Evolutionary conservation across 1,139 yeast species (phyloP).

Genomic region (Yamadazyma buinensis): DNA sequence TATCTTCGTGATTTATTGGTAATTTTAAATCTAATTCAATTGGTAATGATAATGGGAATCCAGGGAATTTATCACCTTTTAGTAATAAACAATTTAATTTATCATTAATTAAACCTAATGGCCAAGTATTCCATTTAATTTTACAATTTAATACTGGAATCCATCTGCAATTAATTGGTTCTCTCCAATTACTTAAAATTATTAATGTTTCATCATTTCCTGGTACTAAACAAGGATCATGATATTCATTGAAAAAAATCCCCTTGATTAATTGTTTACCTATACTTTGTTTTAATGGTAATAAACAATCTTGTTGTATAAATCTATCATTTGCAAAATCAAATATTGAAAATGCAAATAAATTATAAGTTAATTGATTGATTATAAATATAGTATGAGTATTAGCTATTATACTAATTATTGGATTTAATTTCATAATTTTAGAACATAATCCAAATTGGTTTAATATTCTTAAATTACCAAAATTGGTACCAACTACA

Average conservation of each 20-base stretch:
- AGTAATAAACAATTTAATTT: slow-evolving; percentile 70
- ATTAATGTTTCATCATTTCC: slow-evolving; percentile 65
- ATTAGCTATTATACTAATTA: slow-evolving; percentile 36
- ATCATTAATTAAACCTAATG: slow-evolving; percentile 71
- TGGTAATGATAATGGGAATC: slow-evolving; percentile 80
- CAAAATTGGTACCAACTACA: slow-evolving; percentile 40
- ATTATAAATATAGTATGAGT: slow-evolving; percentile 30
- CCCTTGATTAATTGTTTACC: slow-evolving; percentile 49
- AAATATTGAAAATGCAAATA: slow-evolving; percentile 35
- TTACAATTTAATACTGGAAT: slow-evolving; percentile 75
- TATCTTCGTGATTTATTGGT: slow-evolving; percentile 44
- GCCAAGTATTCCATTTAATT: slow-evolving; percentile 72
- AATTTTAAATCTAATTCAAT: slow-evolving; percentile 68
- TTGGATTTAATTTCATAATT: slow-evolving; percentile 36
- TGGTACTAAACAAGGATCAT: slow-evolving; percentile 85
- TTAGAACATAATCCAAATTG: slow-evolving; percentile 39
- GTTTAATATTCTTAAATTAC: slow-evolving; percentile 40
- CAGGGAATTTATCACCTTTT: slow-evolving; percentile 51
- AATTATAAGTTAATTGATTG: slow-evolving; percentile 25
- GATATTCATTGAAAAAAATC: slow-evolving; percentile 76
- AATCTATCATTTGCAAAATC: slow-evolving; percentile 34
- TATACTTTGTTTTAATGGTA: slow-evolving; percentile 29
- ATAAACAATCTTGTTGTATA: slow-evolving; percentile 36
- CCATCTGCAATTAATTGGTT: slow-evolving; percentile 76
- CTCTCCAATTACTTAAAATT: slow-evolving; percentile 76